A percentile compares a stretch with the other conserved stretches of the same genome.
phyloP scores from a whole-genome alignment of 192 early-diverging fungal species.

The Coemansia sp. region DNA sequence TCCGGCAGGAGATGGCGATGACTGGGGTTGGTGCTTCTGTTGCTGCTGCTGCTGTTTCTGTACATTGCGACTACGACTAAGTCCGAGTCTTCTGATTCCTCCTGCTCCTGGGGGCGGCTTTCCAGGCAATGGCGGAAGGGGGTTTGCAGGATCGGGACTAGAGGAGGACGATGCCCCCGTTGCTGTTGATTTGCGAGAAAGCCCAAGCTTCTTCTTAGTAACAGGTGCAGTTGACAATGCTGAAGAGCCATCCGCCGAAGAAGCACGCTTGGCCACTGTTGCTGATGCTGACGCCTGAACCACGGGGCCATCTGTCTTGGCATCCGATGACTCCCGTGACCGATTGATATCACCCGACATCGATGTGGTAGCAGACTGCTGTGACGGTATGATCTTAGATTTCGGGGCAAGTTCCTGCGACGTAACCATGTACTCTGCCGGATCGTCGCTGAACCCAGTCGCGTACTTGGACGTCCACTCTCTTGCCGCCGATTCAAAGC shows the following conservation, averaged over 20 bases:
- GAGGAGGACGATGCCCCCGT: neutral
- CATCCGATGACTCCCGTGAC: neutral
- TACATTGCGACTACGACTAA: conserved; percentile 38
- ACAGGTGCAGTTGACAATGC: neutral
- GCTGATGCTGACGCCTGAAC: neutral
- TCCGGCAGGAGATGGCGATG: neutral
- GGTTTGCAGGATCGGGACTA: conserved; percentile 1
- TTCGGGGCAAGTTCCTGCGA: conserved; percentile 10
- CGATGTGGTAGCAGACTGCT: neutral
- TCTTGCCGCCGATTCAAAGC: conserved; percentile 22
- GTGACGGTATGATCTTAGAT: neutral
- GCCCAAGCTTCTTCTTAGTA: conserved; percentile 13
- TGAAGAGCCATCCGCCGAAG: neutral
- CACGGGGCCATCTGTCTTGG: neutral
- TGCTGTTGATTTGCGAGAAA: conserved; percentile 26
- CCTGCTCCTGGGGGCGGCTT: conserved; percentile 9
- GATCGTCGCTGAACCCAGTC: conserved; percentile 16
- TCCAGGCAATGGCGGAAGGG: conserved; percentile 18
- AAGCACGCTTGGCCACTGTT: neutral
- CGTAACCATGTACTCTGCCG: conserved; percentile 14
- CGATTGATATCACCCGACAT: neutral
- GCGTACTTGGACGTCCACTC: conserved; percentile 45
- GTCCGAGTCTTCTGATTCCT: conserved; percentile 37
- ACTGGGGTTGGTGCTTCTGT: neutral
- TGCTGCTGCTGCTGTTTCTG: neutral